phyloP scores from a whole-genome alignment of 768 basidiomycete genomes.

The Pisolithus marmoratus region DNA sequence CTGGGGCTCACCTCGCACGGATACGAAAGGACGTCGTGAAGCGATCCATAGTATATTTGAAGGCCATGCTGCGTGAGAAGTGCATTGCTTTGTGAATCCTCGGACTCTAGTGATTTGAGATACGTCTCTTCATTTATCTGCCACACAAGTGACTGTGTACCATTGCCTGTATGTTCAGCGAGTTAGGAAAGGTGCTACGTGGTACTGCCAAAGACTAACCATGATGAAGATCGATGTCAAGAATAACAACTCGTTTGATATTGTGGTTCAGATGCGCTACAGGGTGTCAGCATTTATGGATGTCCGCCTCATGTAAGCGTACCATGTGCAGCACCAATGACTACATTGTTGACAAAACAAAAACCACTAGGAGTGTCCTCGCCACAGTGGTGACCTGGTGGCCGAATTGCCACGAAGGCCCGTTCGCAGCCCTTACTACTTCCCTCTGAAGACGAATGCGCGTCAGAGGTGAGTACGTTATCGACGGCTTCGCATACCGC shows the following conservation, averaged over 20 bases:
- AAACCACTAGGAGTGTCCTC: constrained; percentile 89
- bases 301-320: constrained; percentile 9
- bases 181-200: neutral
- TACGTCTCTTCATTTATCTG: constrained; percentile 87
- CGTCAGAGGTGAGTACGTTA: constrained; percentile 36
- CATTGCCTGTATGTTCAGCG: constrained; percentile 57
- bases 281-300: neutral
- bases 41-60: constrained; percentile 79
- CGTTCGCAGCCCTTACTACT: constrained; percentile 21
- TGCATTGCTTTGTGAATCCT: constrained; percentile 23
- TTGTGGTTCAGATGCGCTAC: constrained; percentile 77
- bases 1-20: constrained; percentile 70
- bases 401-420: constrained; percentile 82
- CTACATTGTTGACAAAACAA: constrained; percentile 94
- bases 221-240: constrained; percentile 65
- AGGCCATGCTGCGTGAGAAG: constrained; percentile 37
- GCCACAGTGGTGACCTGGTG: constrained; percentile 93
- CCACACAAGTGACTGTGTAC: constrained; percentile 90
- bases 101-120: constrained; percentile 55
- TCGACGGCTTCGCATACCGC: constrained; percentile 90
- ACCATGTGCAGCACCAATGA: constrained; percentile 89
- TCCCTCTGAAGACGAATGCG: constrained; percentile 5
- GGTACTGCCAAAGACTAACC: constrained; percentile 7
- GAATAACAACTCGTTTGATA: constrained; percentile 72
- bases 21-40: constrained; percentile 91